phyloP scores from a whole-genome alignment of 495 filamentous ascomycete genomes.

The Lophium mytilinum region DNA sequence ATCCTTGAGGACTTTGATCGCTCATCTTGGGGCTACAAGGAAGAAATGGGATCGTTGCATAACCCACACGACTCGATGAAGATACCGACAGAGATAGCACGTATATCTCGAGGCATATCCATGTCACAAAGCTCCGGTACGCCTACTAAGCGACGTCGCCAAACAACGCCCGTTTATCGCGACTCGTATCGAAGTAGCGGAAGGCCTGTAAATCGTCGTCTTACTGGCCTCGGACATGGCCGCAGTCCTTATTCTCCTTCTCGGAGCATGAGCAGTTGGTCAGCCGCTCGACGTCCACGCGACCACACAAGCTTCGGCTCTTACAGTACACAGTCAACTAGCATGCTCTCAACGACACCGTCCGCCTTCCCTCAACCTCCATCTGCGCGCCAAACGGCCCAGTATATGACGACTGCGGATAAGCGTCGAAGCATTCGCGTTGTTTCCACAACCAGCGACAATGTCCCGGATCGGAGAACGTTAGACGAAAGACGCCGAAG shows the following conservation, averaged over 20 bases:
- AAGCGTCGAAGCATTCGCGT: slow-evolving; percentile 28
- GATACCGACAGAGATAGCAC: slow-evolving; percentile 29
- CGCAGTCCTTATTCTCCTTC: slow-evolving; percentile 13
- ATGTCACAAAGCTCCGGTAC: slow-evolving; percentile 14
- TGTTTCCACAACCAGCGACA: slow-evolving; percentile 19
- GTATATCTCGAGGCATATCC: slow-evolving; percentile 19
- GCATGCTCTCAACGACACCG: slow-evolving; percentile 25
- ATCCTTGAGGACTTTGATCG: slow-evolving; percentile 24
- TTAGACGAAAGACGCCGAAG: slow-evolving; percentile 29
- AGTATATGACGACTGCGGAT: slow-evolving; percentile 15
- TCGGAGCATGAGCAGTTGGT: slow-evolving; percentile 7
- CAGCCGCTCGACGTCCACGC: background rate
- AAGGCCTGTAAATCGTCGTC: slow-evolving; percentile 16
- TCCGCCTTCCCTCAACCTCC: slow-evolving; percentile 28
- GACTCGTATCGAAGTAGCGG: slow-evolving; percentile 11
- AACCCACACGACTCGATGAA: slow-evolving; percentile 31
- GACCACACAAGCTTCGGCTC: slow-evolving; percentile 25
- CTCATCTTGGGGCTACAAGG: slow-evolving; percentile 25
- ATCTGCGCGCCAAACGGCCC: slow-evolving; percentile 8
- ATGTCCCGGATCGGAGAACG: slow-evolving; percentile 22
- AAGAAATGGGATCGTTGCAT: slow-evolving; percentile 19
- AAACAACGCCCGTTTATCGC: slow-evolving; percentile 2
- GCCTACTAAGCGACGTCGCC: slow-evolving; percentile 19
- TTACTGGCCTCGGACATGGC: slow-evolving; percentile 20
- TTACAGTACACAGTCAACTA: slow-evolving; percentile 24